A percentile compares a stretch with the other conserved stretches of the same genome.
These are phyloP conservation scores for Conoideocrella luteorostrata DNA, from an alignment of 2,329 filamentous ascomycete genomes.

Conservation along the genomic window DNA sequence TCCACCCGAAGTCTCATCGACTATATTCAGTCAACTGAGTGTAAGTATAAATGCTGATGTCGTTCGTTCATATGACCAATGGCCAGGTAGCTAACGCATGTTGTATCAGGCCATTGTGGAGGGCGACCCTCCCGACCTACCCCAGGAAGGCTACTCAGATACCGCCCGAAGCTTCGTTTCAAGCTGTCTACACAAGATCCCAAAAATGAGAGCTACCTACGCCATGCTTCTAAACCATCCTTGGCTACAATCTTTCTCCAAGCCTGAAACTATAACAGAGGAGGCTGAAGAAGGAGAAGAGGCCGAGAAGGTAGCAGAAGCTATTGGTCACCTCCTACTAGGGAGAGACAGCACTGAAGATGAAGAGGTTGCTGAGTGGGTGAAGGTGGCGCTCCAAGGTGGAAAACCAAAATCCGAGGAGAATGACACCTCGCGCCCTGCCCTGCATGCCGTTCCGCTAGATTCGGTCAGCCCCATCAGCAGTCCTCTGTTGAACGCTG, in stretches of 20 bases:
- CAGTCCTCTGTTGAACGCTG: slow-evolving; percentile 26
- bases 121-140: slow-evolving; percentile 87
- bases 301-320: slow-evolving; percentile 36
- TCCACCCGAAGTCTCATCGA: slow-evolving; percentile 93
- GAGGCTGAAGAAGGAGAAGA: slow-evolving; percentile 58
- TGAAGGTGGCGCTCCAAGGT: slow-evolving; percentile 59
- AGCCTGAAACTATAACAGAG: slow-evolving; percentile 68
- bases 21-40: slow-evolving; percentile 94
- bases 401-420: slow-evolving; percentile 43
- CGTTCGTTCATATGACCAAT: too few species aligned
- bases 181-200: slow-evolving; percentile 86
- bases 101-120: slow-evolving; percentile 81
- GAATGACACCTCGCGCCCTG: slow-evolving; percentile 59
- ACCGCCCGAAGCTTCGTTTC: slow-evolving; percentile 80
- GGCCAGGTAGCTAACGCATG: slow-evolving; percentile 8
- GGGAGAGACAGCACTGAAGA: slow-evolving; percentile 48
- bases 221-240: slow-evolving; percentile 81
- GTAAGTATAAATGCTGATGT: slow-evolving; percentile 61
- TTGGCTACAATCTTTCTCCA: slow-evolving; percentile 73
- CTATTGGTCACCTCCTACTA: slow-evolving; percentile 38
- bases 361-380: slow-evolving; percentile 81
- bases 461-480: slow-evolving; percentile 58
- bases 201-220: slow-evolving; percentile 89
- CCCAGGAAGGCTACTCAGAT: slow-evolving; percentile 69
- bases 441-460: slow-evolving; percentile 79